Conservation (phyloP, 2,329 filamentous ascomycete species). For the Aspergillus amoenus region DNA sequence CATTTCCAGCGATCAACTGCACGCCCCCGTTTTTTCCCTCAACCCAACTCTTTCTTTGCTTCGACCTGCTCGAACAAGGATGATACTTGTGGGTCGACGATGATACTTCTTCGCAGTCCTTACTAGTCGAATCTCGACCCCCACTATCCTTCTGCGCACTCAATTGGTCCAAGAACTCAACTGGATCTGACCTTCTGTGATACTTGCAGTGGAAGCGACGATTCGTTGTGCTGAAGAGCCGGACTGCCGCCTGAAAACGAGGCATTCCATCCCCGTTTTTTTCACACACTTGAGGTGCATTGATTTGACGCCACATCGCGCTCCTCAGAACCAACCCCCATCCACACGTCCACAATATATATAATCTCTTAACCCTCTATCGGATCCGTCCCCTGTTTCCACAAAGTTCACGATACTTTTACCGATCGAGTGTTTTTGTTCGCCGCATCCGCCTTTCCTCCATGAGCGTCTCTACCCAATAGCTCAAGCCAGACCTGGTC, state of each 20-base stretch:
- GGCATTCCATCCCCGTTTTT: slow-evolving; percentile 7
- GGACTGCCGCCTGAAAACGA: slow-evolving; percentile 8
- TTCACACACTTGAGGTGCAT: neutral
- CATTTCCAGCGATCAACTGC: slow-evolving; percentile 31
- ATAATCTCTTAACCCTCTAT: neutral
- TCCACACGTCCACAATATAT: slow-evolving; percentile 3
- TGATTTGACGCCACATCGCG: slow-evolving; percentile 5
- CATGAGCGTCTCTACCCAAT: neutral
- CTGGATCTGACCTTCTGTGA: slow-evolving; percentile 12
- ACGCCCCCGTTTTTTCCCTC: slow-evolving; percentile 22
- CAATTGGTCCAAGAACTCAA: slow-evolving; percentile 19
- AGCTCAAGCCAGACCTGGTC: neutral
- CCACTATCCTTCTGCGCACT: slow-evolving; percentile 13
- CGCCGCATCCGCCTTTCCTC: neutral
- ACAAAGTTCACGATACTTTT: neutral
- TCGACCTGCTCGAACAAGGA: slow-evolving; percentile 10
- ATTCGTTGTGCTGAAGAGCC: neutral
- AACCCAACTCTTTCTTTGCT: slow-evolving; percentile 12
- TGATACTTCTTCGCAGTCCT: slow-evolving; percentile 20
- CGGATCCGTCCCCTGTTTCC: neutral
- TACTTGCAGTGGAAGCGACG: slow-evolving; percentile 6
- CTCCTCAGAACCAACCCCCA: neutral
- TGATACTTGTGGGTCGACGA: slow-evolving; percentile 19
- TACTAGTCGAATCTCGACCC: slow-evolving; percentile 18
- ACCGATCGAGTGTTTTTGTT: neutral